Conservation (phyloP, 352 stramenopile genomes). For the Plasmopara viticola region DNA sequence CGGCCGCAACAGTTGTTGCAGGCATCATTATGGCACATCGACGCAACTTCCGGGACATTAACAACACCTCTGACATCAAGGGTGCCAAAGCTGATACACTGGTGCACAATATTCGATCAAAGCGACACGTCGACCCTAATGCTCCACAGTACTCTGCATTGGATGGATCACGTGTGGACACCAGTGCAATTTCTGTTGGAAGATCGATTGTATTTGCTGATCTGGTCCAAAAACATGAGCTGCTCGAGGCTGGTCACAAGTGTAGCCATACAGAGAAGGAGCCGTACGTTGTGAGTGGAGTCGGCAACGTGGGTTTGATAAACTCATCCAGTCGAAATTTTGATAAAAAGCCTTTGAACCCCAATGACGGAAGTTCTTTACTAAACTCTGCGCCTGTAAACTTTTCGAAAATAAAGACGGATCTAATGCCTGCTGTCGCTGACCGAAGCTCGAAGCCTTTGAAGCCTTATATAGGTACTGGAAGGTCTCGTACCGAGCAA, state of each 20-base stretch:
- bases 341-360: constrained; percentile 21
- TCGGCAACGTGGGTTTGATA: constrained; percentile 54
- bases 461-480: constrained; percentile 6
- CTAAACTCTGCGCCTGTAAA: constrained; percentile 11
- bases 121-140: constrained; percentile 59
- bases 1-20: constrained; percentile 45
- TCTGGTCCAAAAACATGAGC: constrained; percentile 43
- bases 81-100: constrained; percentile 60
- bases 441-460: constrained; percentile 3
- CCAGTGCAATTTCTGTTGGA: constrained; percentile 55
- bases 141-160: constrained; percentile 51
- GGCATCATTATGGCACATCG: constrained; percentile 55
- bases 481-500: constrained; percentile 28
- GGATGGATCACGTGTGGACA: constrained; percentile 51
- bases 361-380: constrained; percentile 14
- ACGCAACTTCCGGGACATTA: constrained; percentile 50
- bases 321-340: constrained; percentile 11
- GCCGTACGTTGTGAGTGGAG: constrained; percentile 41
- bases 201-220: constrained; percentile 68
- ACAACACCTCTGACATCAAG: constrained; percentile 54
- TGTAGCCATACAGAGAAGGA: constrained; percentile 9
- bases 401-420: constrained; percentile 20
- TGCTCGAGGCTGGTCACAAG: constrained; percentile 19
- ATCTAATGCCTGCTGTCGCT: constrained; percentile 18
- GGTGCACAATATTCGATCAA: constrained; percentile 62